Conservation (phyloP, 2,329 filamentous ascomycete species). For the Aspergillus melleus region DNA sequence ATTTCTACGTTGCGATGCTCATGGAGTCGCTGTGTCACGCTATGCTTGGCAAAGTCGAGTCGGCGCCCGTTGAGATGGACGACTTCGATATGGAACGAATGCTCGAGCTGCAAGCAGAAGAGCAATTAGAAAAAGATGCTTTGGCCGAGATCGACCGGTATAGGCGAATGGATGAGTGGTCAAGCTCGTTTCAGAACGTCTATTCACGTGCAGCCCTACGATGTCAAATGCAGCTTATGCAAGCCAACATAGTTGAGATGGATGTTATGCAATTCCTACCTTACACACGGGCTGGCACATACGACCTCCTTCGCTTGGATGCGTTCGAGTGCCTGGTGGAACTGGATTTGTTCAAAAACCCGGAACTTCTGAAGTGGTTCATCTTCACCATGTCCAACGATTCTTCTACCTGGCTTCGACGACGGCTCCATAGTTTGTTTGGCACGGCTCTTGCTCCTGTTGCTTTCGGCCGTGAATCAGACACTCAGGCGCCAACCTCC, state of each 20-base stretch:
- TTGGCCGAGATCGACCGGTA: conserved; percentile 64
- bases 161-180: conserved; percentile 66
- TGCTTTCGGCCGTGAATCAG: conserved; percentile 55
- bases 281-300: conserved; percentile 61
- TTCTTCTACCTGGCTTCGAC: conserved; percentile 58
- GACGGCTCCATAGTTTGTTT: conserved; percentile 53
- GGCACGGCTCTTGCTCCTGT: conserved; percentile 58
- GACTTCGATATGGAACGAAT: conserved; percentile 50
- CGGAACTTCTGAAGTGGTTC: conserved; percentile 56
- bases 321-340: conserved; percentile 61
- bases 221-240: conserved; percentile 58
- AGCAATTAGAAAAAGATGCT: conserved; percentile 57
- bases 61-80: conserved; percentile 42
- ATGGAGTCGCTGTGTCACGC: conserved; percentile 64
- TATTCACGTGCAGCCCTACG: conserved; percentile 62
- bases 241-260: conserved; percentile 53
- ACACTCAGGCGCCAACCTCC: conserved; percentile 31
- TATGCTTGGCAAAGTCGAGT: conserved; percentile 47
- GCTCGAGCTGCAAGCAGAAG: conserved; percentile 51
- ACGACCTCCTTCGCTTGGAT: conserved; percentile 59
- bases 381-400: conserved; percentile 58
- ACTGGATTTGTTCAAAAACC: conserved; percentile 53
- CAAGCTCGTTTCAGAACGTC: conserved; percentile 64
- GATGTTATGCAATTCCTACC: conserved; percentile 60
- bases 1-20: conserved; percentile 80